A percentile compares a stretch with the other conserved stretches of the same genome.
phyloP scores from a whole-genome alignment of 768 basidiomycete species.

The Royoungia palumana region DNA sequence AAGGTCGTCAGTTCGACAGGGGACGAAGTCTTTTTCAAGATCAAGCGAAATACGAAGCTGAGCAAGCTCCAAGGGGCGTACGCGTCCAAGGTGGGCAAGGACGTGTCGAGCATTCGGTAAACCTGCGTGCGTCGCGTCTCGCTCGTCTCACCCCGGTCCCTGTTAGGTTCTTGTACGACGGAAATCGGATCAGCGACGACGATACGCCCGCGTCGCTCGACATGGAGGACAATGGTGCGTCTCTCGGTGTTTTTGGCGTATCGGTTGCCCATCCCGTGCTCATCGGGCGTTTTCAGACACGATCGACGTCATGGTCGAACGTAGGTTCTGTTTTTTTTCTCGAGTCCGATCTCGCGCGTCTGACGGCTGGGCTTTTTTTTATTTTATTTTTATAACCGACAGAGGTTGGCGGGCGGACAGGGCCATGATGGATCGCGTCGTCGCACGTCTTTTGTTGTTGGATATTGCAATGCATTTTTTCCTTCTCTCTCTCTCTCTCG shows the following conservation, averaged over 20 bases:
- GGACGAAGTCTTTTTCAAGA: slow-evolving; percentile 96
- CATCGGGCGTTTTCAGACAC: slow-evolving; percentile 50
- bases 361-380: too few species aligned
- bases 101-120: slow-evolving; percentile 82
- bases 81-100: slow-evolving; percentile 89
- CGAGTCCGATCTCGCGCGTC: too few species aligned
- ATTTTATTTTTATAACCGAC: too few species aligned
- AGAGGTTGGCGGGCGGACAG: too few species aligned
- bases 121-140: not conserved
- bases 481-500: not conserved
- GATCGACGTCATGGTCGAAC: slow-evolving; percentile 97
- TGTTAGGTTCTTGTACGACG: slow-evolving; percentile 96
- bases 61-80: slow-evolving; percentile 93
- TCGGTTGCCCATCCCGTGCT: slow-evolving; percentile 6
- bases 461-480: too few species aligned
- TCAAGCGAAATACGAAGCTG: slow-evolving; percentile 88
- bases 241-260: slow-evolving; percentile 3
- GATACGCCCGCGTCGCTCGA: slow-evolving; percentile 83
- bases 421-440: too few species aligned
- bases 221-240: slow-evolving; percentile 84
- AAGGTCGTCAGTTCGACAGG: slow-evolving; percentile 74
- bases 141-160: too few species aligned
- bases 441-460: too few species aligned
- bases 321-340: too few species aligned
- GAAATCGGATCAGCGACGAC: slow-evolving; percentile 77